Evolutionary conservation across 768 basidiomycete species (phyloP).

Genomic region (Terana coerulea): DNA sequence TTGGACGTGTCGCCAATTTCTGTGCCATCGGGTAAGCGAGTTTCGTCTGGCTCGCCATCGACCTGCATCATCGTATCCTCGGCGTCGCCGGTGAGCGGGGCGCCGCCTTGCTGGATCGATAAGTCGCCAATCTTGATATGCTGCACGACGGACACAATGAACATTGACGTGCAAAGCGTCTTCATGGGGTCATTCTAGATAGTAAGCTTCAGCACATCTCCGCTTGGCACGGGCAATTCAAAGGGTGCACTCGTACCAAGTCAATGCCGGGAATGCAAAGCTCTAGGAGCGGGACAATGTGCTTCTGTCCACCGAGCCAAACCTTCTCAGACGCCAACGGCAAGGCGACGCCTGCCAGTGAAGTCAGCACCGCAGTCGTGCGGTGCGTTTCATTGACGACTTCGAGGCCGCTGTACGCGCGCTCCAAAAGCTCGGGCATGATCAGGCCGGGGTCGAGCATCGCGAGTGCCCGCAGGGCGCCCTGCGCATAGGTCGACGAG

Average conservation of each 20-base stretch:
- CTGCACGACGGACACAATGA: conserved; percentile 70
- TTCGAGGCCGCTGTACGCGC: conserved; percentile 89
- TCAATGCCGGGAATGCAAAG: conserved; percentile 91
- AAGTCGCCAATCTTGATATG: conserved; percentile 77
- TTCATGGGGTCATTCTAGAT: conserved; percentile 75
- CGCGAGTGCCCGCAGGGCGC: conserved; percentile 72
- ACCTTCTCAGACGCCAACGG: conserved; percentile 73
- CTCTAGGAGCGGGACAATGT: conserved; percentile 83
- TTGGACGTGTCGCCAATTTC: conserved; percentile 37
- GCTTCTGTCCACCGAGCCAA: conserved; percentile 86
- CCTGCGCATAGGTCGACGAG: conserved; percentile 79
- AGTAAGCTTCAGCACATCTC: not conserved
- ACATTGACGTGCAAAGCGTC: conserved; percentile 76
- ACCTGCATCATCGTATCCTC: conserved; percentile 53
- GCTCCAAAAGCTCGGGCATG: conserved; percentile 88
- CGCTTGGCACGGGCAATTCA: not conserved
- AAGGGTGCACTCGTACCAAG: conserved; percentile 51
- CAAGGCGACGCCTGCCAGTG: conserved; percentile 71
- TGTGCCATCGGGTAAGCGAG: conserved; percentile 49
- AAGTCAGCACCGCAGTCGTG: conserved; percentile 86
- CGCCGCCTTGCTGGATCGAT: conserved; percentile 55
- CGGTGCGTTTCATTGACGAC: conserved; percentile 93
- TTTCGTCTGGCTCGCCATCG: conserved; percentile 39
- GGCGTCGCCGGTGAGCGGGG: conserved; percentile 52
- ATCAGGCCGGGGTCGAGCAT: conserved; percentile 79